Percentiles rank a stretch among this genome's conserved stretches.
Conservation (phyloP, 345 rosid genomes). For the Dimocarpus longan region DNA sequence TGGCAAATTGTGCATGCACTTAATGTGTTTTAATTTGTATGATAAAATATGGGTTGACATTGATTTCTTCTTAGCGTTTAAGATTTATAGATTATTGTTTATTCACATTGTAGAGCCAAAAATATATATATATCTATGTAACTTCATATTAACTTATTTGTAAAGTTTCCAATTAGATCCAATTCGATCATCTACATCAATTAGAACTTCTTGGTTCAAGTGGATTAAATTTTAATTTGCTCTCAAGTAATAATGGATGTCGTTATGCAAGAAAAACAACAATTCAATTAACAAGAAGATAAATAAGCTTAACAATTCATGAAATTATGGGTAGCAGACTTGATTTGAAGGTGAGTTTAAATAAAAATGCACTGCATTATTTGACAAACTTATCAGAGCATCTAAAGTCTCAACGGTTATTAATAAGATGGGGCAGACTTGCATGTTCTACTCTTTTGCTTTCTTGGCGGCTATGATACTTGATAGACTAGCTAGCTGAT, state of each 20-base stretch:
- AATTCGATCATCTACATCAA: too few species aligned
- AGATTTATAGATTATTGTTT: slow-evolving; percentile 6
- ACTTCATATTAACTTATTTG: too few species aligned
- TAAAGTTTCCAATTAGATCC: too few species aligned
- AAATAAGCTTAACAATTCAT: too few species aligned
- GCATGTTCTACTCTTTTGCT: not conserved
- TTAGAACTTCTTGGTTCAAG: too few species aligned
- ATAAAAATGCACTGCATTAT: not conserved
- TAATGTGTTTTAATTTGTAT: not conserved
- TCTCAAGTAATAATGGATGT: too few species aligned
- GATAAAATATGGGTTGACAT: not conserved
- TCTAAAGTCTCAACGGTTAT: not conserved
- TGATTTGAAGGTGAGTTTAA: not conserved
- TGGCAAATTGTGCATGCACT: not conserved
- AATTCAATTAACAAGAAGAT: too few species aligned
- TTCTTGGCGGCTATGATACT: not conserved
- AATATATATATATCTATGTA: too few species aligned
- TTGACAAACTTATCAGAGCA: not conserved
- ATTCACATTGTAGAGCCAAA: too few species aligned
- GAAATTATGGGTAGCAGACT: too few species aligned
- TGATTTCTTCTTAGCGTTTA: slow-evolving; percentile 3
- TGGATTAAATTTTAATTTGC: too few species aligned
- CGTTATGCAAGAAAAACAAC: too few species aligned
- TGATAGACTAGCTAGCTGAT: not conserved
- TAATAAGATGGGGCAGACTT: not conserved